These are phyloP conservation scores for Collybiopsis luxurians DNA, from an alignment of 768 basidiomycete genomes.

Conservation along the genomic window DNA sequence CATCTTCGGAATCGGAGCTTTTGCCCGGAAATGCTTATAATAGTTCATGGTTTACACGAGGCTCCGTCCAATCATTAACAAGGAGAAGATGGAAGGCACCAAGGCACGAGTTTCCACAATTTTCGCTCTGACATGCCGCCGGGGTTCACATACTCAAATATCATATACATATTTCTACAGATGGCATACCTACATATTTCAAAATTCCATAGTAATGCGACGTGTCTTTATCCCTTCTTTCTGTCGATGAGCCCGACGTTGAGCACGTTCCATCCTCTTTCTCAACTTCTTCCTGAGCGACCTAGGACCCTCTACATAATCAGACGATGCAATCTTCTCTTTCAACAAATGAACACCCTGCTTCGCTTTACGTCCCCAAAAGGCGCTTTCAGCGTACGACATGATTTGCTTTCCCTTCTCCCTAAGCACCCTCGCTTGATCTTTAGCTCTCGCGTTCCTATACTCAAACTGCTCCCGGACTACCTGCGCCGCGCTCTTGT, in stretches of 20 bases:
- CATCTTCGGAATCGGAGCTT: no score
- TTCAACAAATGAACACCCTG: conserved; percentile 39
- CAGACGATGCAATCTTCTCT: conserved; percentile 30
- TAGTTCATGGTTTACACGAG: conserved; percentile 8
- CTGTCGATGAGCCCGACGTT: neutral
- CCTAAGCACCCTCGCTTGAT: conserved; percentile 51
- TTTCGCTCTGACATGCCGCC: neutral
- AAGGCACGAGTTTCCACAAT: neutral
- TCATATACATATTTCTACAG: no score
- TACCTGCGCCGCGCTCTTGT: conserved; percentile 43
- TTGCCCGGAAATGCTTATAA: neutral
- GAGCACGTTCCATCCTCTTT: conserved; percentile 1
- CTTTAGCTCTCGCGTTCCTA: conserved; percentile 51
- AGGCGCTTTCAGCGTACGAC: conserved; percentile 36
- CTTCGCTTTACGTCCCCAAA: conserved; percentile 40
- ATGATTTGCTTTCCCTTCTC: conserved; percentile 47
- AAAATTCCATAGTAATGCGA: neutral
- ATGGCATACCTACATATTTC: neutral
- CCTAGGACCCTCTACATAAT: conserved; percentile 29
- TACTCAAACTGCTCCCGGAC: conserved; percentile 43
- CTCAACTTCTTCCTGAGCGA: conserved; percentile 22
- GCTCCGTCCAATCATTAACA: neutral
- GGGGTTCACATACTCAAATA: neutral
- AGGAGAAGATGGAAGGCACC: neutral
- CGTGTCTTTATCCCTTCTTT: neutral